Conservation (phyloP, 495 filamentous ascomycete genomes). For the Jackrogersella multiformis region DNA sequence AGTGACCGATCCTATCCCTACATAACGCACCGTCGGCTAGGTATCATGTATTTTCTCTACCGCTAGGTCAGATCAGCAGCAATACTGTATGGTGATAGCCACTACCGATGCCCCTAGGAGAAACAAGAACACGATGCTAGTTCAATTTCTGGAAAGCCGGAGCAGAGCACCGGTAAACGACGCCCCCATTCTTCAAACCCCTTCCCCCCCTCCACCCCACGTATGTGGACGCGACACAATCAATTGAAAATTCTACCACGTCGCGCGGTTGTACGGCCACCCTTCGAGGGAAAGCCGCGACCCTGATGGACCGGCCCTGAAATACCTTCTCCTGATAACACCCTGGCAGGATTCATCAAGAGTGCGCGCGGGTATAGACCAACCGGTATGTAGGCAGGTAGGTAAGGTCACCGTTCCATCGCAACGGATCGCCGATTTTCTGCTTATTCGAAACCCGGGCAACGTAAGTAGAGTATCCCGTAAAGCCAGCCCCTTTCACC, state of each 20-base stretch:
- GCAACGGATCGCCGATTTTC: constrained; percentile 30
- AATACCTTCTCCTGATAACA: constrained; percentile 3
- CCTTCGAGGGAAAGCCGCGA: constrained; percentile 26
- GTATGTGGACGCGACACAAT: constrained; percentile 24
- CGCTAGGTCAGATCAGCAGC: constrained; percentile 5
- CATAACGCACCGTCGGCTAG: constrained; percentile 16
- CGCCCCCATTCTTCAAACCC: not conserved
- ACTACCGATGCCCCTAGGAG: not conserved
- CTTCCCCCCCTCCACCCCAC: constrained; percentile 33
- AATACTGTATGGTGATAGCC: constrained; percentile 12
- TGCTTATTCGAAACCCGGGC: constrained; percentile 17
- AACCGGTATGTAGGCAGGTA: constrained; percentile 2
- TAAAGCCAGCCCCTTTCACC: constrained; percentile 9
- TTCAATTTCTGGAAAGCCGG: constrained; percentile 33
- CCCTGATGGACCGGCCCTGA: constrained; percentile 23
- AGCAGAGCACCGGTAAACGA: constrained; percentile 10
- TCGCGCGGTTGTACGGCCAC: constrained; percentile 12
- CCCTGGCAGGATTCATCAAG: constrained; percentile 8
- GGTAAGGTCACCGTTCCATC: constrained; percentile 8
- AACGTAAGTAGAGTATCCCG: constrained; percentile 9
- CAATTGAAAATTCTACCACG: constrained; percentile 26
- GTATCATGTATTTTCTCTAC: constrained; percentile 4
- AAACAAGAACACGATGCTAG: constrained; percentile 15
- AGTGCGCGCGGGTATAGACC: not conserved
- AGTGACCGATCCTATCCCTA: constrained; percentile 20